These are phyloP conservation scores for Leccinum huronense DNA, from an alignment of 1,284 basidiomycete genomes.

Conservation along the genomic window DNA sequence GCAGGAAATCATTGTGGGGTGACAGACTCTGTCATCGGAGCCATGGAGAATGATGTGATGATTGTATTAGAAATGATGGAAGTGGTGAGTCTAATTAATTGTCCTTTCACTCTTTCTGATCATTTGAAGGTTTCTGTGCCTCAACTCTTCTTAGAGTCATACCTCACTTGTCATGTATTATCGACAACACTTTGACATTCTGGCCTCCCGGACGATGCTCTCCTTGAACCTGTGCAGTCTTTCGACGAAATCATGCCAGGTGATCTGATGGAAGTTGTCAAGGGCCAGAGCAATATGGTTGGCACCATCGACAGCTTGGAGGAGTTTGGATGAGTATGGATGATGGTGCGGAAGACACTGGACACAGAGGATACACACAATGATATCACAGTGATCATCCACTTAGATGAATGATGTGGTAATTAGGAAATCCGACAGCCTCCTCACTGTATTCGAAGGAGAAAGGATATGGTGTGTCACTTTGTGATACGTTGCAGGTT, in stretches of 20 bases:
- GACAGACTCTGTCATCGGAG: neutral
- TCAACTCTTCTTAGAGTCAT: neutral
- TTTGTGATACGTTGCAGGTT: neutral
- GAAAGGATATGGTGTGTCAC: neutral
- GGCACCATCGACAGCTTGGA: neutral
- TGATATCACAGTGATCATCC: neutral
- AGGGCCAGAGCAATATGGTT: neutral
- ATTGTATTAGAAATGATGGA: neutral
- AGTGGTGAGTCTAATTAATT: neutral
- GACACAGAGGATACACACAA: neutral
- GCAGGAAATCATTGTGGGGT: neutral
- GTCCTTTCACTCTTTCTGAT: neutral
- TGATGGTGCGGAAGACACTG: neutral
- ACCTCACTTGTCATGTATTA: neutral
- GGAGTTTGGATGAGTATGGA: neutral
- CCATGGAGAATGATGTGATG: neutral
- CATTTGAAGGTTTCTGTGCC: neutral
- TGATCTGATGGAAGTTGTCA: neutral
- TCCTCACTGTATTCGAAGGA: neutral
- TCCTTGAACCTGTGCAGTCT: neutral
- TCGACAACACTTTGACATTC: neutral
- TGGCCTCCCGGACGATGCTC: neutral
- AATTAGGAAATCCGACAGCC: neutral
- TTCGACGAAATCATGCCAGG: neutral
- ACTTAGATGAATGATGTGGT: neutral